phyloP scores from a whole-genome alignment of 2,329 filamentous ascomycete species.

The Aulographum hederae region DNA sequence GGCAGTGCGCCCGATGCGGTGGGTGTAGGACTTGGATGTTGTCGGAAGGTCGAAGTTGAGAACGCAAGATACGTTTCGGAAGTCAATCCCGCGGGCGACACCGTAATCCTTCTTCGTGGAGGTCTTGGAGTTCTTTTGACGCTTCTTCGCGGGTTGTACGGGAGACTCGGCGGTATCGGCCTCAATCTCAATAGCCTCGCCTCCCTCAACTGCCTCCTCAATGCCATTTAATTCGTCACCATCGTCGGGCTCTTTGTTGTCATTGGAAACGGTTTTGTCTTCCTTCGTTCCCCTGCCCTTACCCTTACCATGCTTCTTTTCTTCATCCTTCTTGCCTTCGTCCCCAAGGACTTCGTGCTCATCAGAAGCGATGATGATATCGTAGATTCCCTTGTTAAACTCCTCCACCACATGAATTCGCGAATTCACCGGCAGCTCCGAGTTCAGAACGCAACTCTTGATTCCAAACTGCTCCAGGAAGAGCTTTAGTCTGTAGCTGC shows the following conservation, averaged over 20 bases:
- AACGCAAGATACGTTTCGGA: constrained; percentile 84
- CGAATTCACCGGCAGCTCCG: constrained; percentile 82
- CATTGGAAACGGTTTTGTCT: constrained; percentile 13
- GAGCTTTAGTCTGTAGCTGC: constrained; percentile 80
- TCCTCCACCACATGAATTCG: constrained; percentile 89
- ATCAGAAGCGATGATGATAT: constrained; percentile 93
- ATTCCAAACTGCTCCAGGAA: constrained; percentile 96
- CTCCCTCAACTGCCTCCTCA: constrained; percentile 19
- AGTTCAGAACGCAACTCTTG: constrained; percentile 83
- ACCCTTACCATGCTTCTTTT: constrained; percentile 8
- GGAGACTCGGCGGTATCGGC: constrained; percentile 14
- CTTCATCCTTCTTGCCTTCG: constrained; percentile 25
- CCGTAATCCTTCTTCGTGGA: constrained; percentile 68
- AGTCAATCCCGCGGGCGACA: constrained; percentile 91
- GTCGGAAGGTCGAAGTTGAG: constrained; percentile 93
- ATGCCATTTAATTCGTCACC: constrained; percentile 12
- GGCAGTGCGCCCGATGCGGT: constrained; percentile 85
- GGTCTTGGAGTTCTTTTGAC: constrained; percentile 40
- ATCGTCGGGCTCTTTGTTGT: constrained; percentile 8
- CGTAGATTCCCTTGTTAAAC: constrained; percentile 93
- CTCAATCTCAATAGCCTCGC: constrained; percentile 17
- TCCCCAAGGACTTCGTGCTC: constrained; percentile 69
- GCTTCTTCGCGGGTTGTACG: constrained; percentile 31
- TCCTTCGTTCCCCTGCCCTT: constrained; percentile 9
- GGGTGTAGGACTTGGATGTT: constrained; percentile 83